Evolutionary conservation across 345 rosid species (phyloP).

Genomic region (Linum tenue): DNA sequence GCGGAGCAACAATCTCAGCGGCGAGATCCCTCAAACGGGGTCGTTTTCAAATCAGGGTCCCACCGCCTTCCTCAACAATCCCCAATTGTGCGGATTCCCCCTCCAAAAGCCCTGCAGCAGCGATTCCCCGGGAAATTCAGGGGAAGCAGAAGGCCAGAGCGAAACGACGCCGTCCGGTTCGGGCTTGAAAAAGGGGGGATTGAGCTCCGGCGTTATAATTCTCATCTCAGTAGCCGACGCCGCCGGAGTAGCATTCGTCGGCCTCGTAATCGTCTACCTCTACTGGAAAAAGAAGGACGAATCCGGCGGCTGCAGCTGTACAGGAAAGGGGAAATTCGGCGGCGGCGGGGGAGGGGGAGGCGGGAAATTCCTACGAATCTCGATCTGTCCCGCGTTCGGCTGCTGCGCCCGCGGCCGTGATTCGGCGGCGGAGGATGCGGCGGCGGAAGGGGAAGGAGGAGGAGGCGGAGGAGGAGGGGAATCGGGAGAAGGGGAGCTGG

Average conservation of each 20-base stretch:
- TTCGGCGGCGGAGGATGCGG: constrained; percentile 53
- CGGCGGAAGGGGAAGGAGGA: constrained; percentile 18
- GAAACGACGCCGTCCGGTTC: constrained; percentile 11
- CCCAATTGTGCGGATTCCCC: constrained; percentile 81
- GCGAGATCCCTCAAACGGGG: constrained; percentile 86
- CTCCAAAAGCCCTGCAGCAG: constrained; percentile 65
- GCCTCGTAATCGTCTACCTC: constrained; percentile 55
- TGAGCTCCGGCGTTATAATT: constrained; percentile 60
- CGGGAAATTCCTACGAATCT: constrained; percentile 15
- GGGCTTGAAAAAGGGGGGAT: constrained; percentile 26
- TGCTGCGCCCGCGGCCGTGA: constrained; percentile 33
- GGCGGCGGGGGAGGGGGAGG: constrained; percentile 33
- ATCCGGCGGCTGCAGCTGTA: constrained; percentile 67
- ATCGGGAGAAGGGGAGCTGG: constrained; percentile 65
- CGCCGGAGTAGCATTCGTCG: constrained; percentile 66
- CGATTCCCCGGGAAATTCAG: constrained; percentile 18
- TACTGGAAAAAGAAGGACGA: constrained; percentile 90
- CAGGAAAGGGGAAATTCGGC: constrained; percentile 53
- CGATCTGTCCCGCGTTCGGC: constrained; percentile 21
- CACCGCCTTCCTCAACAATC: constrained; percentile 81
- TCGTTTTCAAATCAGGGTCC: constrained; percentile 95
- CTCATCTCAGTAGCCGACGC: constrained; percentile 78
- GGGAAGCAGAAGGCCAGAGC: constrained; percentile 26
- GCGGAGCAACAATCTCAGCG: constrained; percentile 63
- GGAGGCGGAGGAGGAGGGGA: constrained; percentile 18